Evolutionary conservation across 257 asterid genomes (phyloP).

Genomic region (Solanum lignicaule): DNA sequence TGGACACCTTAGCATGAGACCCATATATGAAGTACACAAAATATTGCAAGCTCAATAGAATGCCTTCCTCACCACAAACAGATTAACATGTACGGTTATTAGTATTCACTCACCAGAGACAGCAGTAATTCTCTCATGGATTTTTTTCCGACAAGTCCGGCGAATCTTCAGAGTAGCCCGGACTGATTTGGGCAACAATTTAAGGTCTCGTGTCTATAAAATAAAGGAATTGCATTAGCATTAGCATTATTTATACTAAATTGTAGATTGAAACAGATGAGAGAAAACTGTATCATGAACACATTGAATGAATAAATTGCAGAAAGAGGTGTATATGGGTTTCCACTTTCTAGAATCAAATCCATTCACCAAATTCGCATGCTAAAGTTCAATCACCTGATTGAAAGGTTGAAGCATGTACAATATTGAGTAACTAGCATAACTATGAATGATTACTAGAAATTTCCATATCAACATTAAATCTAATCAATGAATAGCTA

Average conservation of each 20-base stretch:
- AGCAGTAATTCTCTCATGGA: constrained; percentile 71
- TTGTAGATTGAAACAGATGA: neutral
- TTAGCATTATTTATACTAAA: neutral
- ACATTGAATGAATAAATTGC: neutral
- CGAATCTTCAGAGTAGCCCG: constrained; percentile 47
- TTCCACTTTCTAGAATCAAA: neutral
- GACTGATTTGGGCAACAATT: constrained; percentile 48
- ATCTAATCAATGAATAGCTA: neutral
- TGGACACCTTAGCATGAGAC: neutral
- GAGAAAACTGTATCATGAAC: neutral
- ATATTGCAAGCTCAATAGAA: neutral
- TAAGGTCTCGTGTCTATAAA: constrained; percentile 70
- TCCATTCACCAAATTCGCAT: neutral
- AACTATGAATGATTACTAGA: neutral
- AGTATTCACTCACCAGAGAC: constrained; percentile 38
- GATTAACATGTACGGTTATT: neutral
- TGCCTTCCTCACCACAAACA: neutral
- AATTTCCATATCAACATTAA: neutral
- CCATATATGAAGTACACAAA: neutral
- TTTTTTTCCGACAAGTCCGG: constrained; percentile 66
- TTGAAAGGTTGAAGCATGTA: neutral
- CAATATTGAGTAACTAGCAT: neutral
- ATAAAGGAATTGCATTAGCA: neutral
- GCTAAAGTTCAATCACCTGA: neutral
- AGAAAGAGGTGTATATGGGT: neutral